These are phyloP conservation scores for Erythrophleum ivorense DNA, from an alignment of 331 rosid genomes.

Conservation along the genomic window DNA sequence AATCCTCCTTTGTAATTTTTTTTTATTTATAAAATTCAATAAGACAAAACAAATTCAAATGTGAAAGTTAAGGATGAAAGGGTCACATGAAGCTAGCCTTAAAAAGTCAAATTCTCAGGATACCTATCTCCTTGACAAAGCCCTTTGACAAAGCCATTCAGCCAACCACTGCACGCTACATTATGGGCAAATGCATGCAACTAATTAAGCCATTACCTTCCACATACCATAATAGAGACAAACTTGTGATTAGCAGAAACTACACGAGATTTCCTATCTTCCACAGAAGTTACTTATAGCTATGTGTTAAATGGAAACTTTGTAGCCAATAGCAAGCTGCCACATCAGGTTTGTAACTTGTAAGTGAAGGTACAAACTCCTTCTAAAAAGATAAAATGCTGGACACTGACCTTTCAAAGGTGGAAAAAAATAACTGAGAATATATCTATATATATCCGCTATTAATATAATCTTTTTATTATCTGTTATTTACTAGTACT, in stretches of 20 bases:
- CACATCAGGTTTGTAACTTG: background rate
- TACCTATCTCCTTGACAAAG: conserved; percentile 1
- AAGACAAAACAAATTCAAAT: background rate
- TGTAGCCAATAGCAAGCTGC: conserved; percentile 22
- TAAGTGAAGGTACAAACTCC: background rate
- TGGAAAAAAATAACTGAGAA: background rate
- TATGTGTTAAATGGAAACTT: background rate
- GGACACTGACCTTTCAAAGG: background rate
- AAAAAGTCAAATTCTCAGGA: background rate
- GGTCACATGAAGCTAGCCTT: background rate
- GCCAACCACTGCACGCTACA: conserved; percentile 6
- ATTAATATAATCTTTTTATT: background rate
- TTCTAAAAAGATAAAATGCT: background rate
- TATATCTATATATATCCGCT: background rate
- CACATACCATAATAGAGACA: conserved; percentile 16
- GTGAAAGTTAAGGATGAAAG: background rate
- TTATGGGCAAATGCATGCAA: background rate
- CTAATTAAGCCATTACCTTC: background rate
- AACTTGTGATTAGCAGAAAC: conserved; percentile 18
- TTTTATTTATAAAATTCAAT: too few species aligned
- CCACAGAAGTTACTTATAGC: conserved; percentile 2
- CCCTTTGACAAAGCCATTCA: background rate
- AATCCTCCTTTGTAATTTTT: background rate
- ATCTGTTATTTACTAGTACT: background rate
- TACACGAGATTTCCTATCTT: conserved; percentile 19